Evolutionary conservation across 2,329 filamentous ascomycete species (phyloP).

Genomic region (Nemania diffusa): DNA sequence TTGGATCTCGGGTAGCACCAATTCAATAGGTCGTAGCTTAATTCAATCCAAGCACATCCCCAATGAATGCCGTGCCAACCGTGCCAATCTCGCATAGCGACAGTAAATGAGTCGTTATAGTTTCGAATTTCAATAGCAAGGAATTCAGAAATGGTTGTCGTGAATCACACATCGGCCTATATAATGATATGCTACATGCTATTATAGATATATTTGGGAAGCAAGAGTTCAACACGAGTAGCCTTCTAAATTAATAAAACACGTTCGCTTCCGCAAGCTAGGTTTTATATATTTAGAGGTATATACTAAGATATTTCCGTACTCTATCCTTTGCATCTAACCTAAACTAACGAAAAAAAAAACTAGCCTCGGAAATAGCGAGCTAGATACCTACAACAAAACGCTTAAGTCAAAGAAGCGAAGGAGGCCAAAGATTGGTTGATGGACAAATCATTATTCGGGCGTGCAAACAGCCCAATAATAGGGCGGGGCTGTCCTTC

Average conservation of each 20-base stretch:
- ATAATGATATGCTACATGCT: no score
- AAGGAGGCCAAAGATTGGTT: constrained; percentile 7
- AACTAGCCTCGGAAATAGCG: background rate
- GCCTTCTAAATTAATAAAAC: no score
- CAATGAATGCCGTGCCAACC: background rate
- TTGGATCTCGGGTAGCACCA: background rate
- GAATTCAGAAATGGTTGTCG: no score
- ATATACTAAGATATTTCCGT: constrained; percentile 5
- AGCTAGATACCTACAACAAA: constrained; percentile 8
- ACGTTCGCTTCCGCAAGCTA: background rate
- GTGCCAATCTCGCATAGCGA: background rate
- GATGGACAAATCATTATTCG: background rate
- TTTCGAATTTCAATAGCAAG: no score
- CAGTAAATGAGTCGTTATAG: no score
- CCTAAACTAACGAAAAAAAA: constrained; percentile 14
- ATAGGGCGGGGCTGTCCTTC: background rate
- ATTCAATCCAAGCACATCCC: constrained; percentile 11
- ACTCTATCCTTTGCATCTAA: constrained; percentile 27
- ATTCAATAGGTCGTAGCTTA: background rate
- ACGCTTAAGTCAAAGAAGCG: constrained; percentile 30
- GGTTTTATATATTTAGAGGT: constrained; percentile 17
- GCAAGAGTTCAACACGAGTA: no score
- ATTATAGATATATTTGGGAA: no score
- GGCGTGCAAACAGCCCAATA: background rate
- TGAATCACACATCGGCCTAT: no score